phyloP scores from a whole-genome alignment of 2,329 filamentous ascomycete species.

The Parastagonospora nodorum region DNA sequence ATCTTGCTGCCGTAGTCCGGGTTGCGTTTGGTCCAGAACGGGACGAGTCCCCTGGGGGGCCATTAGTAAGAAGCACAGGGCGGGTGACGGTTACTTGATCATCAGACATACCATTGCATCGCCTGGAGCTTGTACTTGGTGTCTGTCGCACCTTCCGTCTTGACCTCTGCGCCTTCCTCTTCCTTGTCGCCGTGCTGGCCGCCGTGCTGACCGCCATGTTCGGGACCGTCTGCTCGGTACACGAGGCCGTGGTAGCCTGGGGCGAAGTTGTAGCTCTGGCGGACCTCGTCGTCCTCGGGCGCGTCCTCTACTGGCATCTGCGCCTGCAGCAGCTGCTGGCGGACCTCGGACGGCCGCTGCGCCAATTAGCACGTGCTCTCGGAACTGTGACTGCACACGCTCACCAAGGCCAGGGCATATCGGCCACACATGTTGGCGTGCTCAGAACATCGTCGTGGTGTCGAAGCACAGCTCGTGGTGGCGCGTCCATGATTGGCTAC shows the following conservation, averaged over 20 bases:
- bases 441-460: constrained; percentile 23
- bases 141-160: constrained; percentile 27
- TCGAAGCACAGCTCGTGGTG: constrained; percentile 9
- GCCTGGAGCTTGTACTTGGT: constrained; percentile 80
- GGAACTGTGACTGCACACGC: constrained; percentile 23
- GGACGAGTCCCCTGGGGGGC: constrained; percentile 66
- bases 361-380: not conserved
- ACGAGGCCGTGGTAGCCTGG: constrained; percentile 85
- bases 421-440: constrained; percentile 66
- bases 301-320: constrained; percentile 74
- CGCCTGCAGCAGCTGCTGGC: constrained; percentile 72
- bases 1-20: constrained; percentile 78
- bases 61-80: constrained; percentile 17
- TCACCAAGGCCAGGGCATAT: constrained; percentile 67
- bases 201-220: constrained; percentile 55
- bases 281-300: constrained; percentile 70
- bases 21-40: constrained; percentile 88
- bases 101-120: constrained; percentile 76
- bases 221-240: constrained; percentile 75
- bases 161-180: constrained; percentile 1
- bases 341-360: constrained; percentile 77
- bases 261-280: constrained; percentile 90
- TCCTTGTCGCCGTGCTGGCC: constrained; percentile 16
- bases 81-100: too few species aligned
- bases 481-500: constrained; percentile 36